Conservation (phyloP, 2,329 filamentous ascomycete species). For the Simplicillium aogashimaense region DNA sequence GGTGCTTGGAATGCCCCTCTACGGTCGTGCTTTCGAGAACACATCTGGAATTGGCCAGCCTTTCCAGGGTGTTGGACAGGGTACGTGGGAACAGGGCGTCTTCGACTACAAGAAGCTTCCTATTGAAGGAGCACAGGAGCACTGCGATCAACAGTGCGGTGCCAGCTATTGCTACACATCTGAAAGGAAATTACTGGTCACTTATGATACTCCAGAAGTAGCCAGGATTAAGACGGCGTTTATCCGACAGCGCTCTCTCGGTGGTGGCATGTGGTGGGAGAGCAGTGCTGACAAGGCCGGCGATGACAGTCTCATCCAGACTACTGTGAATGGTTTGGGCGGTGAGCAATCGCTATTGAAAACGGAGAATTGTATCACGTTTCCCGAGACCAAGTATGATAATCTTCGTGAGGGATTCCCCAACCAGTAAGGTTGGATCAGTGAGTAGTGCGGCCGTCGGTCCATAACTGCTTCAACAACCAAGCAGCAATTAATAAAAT, state of each 20-base stretch:
- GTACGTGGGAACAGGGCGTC: conserved; percentile 76
- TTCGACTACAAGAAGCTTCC: conserved; percentile 87
- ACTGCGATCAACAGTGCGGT: conserved; percentile 50
- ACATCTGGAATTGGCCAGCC: conserved; percentile 64
- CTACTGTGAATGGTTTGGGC: conserved; percentile 50
- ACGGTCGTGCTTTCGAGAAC: conserved; percentile 74
- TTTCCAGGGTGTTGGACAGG: conserved; percentile 65
- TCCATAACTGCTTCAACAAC: too few species aligned
- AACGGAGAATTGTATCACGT: conserved; percentile 49
- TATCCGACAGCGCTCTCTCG: conserved; percentile 56
- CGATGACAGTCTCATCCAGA: conserved; percentile 56
- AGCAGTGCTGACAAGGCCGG: conserved; percentile 65
- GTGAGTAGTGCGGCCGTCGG: too few species aligned
- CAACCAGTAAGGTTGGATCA: too few species aligned
- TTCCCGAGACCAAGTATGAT: conserved; percentile 59
- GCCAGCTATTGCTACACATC: conserved; percentile 73
- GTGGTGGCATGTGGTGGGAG: conserved; percentile 98
- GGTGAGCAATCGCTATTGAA: conserved; percentile 38
- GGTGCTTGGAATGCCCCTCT: conserved; percentile 84
- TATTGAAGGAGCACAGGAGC: conserved; percentile 52
- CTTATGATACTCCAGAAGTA: conserved; percentile 65
- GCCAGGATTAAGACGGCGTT: conserved; percentile 62
- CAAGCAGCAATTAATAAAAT: too few species aligned
- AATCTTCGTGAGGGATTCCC: conserved; percentile 53
- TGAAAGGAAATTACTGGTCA: conserved; percentile 55